Evolutionary conservation across 2,329 filamentous ascomycete species (phyloP).

Genomic region (Colletotrichum musicola): DNA sequence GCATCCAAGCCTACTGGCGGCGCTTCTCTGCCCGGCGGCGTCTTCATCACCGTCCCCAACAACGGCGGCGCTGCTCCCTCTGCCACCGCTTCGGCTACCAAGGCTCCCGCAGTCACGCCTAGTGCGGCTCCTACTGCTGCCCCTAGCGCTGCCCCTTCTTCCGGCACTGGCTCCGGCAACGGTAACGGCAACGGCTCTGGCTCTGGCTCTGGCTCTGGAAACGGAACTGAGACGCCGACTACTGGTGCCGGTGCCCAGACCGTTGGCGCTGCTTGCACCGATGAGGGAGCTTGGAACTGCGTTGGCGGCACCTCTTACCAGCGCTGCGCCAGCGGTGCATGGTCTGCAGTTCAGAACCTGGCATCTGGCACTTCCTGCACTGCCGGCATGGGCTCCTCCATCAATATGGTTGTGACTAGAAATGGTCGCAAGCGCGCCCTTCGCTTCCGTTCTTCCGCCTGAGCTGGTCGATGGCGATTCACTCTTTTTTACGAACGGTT

Average conservation of each 20-base stretch:
- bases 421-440: conserved; percentile 46
- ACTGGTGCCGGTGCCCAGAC: conserved; percentile 49
- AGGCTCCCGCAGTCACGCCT: conserved; percentile 34
- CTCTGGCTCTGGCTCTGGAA: neutral
- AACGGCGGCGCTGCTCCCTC: conserved; percentile 39
- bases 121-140: conserved; percentile 17
- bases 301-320: conserved; percentile 64
- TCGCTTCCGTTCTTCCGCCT: conserved; percentile 38
- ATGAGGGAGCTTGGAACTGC: conserved; percentile 68
- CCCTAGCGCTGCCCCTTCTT: conserved; percentile 41
- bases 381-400: conserved; percentile 53
- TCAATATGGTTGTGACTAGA: conserved; percentile 51
- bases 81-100: conserved; percentile 32
- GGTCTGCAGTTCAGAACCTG: conserved; percentile 58
- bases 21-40: conserved; percentile 50
- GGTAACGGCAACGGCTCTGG: neutral
- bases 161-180: conserved; percentile 31
- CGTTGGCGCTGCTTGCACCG: conserved; percentile 59
- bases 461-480: conserved; percentile 35
- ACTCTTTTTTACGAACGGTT: conserved; percentile 23
- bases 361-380: conserved; percentile 61
- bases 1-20: conserved; percentile 28
- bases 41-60: conserved; percentile 53
- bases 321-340: conserved; percentile 65
- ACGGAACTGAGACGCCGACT: conserved; percentile 32